Percentiles rank a stretch among this genome's conserved stretches.
Conservation (phyloP, 2,329 filamentous ascomycete genomes). For the Aspergillus sp. region DNA sequence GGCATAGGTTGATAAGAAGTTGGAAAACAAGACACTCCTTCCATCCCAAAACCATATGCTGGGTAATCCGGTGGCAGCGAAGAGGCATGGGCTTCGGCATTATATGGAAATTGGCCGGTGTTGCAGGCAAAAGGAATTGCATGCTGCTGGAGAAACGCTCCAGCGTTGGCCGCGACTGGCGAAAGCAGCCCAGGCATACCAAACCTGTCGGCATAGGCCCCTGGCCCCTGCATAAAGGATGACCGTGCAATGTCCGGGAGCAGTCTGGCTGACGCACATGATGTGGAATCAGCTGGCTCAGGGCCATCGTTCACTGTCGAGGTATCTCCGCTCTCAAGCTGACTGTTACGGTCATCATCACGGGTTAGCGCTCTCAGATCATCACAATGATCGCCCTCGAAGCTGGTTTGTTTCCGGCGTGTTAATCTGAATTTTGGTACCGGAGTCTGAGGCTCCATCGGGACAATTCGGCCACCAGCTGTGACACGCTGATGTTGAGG, state of each 20-base stretch:
- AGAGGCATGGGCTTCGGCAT: too few relatives aligned
- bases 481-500: slow-evolving; percentile 51
- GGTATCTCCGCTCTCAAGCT: neutral
- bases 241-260: too few relatives aligned
- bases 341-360: neutral
- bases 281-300: neutral
- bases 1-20: neutral
- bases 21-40: too few relatives aligned
- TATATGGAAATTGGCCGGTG: too few relatives aligned
- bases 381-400: slow-evolving; percentile 3
- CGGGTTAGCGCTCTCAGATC: neutral
- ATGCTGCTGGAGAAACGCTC: too few relatives aligned
- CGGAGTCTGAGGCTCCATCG: slow-evolving; percentile 38
- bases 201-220: too few relatives aligned
- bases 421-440: slow-evolving; percentile 37
- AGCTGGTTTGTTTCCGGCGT: slow-evolving; percentile 13
- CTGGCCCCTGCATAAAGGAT: too few relatives aligned
- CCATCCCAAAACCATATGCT: too few relatives aligned
- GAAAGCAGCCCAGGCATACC: too few relatives aligned
- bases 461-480: slow-evolving; percentile 49
- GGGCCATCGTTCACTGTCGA: neutral
- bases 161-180: too few relatives aligned
- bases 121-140: too few relatives aligned
- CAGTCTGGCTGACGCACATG: neutral
- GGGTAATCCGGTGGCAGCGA: too few relatives aligned